Conservation (phyloP, 192 early-diverging fungal species). For the Mortierella antarctica region DNA sequence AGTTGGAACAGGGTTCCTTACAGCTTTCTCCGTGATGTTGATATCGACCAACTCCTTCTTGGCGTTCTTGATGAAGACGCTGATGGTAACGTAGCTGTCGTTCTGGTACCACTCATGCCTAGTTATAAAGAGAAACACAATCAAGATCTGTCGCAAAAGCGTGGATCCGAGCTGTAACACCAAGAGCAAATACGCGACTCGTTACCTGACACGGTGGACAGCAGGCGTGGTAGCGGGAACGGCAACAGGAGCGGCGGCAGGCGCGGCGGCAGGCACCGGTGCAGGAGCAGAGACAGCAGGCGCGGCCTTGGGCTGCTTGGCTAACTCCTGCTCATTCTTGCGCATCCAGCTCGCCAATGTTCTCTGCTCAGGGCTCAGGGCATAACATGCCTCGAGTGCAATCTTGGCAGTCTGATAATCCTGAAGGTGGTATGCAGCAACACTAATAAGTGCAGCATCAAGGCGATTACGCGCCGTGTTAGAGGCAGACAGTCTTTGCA, state of each 20-base stretch:
- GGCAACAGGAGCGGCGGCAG: slow-evolving; percentile 22
- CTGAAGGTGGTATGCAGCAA: slow-evolving; percentile 64
- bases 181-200: background rate
- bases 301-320: slow-evolving; percentile 51
- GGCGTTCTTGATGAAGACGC: slow-evolving; percentile 92
- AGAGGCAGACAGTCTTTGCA: background rate
- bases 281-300: background rate
- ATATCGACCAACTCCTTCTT: slow-evolving; percentile 77
- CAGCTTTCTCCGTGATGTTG: slow-evolving; percentile 66
- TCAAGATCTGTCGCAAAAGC: background rate
- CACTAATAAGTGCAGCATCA: slow-evolving; percentile 40
- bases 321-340: slow-evolving; percentile 67
- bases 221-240: slow-evolving; percentile 22
- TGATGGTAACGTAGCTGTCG: slow-evolving; percentile 86
- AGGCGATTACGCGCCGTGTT: background rate
- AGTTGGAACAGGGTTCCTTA: too few relatives aligned
- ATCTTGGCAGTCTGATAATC: slow-evolving; percentile 70
- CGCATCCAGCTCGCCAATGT: slow-evolving; percentile 63
- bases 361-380: slow-evolving; percentile 57
- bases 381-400: slow-evolving; percentile 57
- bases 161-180: background rate
- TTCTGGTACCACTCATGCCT: slow-evolving; percentile 99
- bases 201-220: slow-evolving; percentile 40
- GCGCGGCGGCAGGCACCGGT: slow-evolving; percentile 1
- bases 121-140: background rate